Percentiles rank a stretch among this genome's conserved stretches.
Conservation (phyloP, 805 yeast species). For the Candida orba region DNA sequence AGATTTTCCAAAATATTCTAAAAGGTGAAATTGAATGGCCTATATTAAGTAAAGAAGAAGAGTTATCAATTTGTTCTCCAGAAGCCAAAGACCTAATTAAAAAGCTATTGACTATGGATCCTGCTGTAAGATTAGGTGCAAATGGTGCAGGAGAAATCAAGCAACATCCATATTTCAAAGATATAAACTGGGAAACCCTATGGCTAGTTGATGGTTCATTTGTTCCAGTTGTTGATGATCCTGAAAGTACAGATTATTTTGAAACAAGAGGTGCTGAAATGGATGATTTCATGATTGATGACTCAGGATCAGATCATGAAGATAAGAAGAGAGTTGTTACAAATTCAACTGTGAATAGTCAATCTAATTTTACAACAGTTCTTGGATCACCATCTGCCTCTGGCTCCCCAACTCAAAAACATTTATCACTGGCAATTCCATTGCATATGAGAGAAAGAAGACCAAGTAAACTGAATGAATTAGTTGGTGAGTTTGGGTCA, state of each 20-base stretch:
- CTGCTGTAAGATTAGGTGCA: constrained; percentile 63
- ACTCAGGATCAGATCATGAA: constrained; percentile 25
- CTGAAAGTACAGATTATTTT: constrained; percentile 87
- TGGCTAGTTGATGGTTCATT: constrained; percentile 72
- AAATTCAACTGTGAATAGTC: neutral
- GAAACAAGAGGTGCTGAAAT: constrained; percentile 84
- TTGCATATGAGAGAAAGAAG: constrained; percentile 61
- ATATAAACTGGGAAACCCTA: constrained; percentile 66
- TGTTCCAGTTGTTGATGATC: constrained; percentile 70
- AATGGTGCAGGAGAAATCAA: constrained; percentile 75
- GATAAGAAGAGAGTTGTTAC: constrained; percentile 12
- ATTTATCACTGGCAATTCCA: constrained; percentile 43
- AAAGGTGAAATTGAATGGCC: constrained; percentile 84
- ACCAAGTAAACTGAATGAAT: constrained; percentile 62
- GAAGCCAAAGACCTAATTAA: constrained; percentile 70
- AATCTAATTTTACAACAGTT: constrained; percentile 15
- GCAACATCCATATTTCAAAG: constrained; percentile 68
- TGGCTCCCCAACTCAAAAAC: constrained; percentile 29
- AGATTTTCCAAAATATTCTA: constrained; percentile 77
- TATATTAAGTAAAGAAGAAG: constrained; percentile 42
- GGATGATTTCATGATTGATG: constrained; percentile 47
- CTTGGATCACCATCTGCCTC: constrained; percentile 25
- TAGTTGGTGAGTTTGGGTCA: constrained; percentile 74
- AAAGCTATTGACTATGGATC: constrained; percentile 56
- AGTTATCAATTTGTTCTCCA: constrained; percentile 48